Base-by-base conservation (phyloP, 75 land plant species). In the Picea glauca region DNA sequence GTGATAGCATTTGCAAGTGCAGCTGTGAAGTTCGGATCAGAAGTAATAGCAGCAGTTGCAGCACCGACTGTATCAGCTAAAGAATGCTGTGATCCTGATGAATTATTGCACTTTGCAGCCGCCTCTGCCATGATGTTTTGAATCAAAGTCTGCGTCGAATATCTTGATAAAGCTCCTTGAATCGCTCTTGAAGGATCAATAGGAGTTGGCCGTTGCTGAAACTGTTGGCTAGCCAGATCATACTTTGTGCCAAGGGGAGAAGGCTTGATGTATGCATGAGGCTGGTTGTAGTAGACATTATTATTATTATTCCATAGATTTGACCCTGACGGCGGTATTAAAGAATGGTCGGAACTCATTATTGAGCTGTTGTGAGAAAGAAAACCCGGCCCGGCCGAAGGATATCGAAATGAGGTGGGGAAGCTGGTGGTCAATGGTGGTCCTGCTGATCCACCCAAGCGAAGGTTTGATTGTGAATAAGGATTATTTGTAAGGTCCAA, bases 1-100 rank as follows among this genome's bases (percentile, higher is more conserved):
- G 87, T 79, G 13, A 94, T 82, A 0, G 96, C 98, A 72, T 87
- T 87, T 5, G 88, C 93, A 35, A 94, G 58, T 13, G 91, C 98
- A 9, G 87, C 84, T 58, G 85, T 89, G 82, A 94, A 94, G n/a
- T 80, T 91, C 26, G 98, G 95, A 79, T 93, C 89, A 50, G 93
- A 58, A 2, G 90, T 89, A 20, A 91, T 83, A 13, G 87, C 95
- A 68, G 88, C 84, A 5, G 90, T 81, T 1, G 89, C 84, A 33
- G 89, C 81, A 0, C 76, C 85, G 14, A 88, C 81, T 3, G 82
- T 74, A 31, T 86, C 91, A 2, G 80, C 61, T 76, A 50, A 13
- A 35, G 83, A 62, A 31, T 62, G n/a, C 21, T 20, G 21, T 18
- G 63, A 20, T 20, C 23, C 21, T n/a, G 13, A 17, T 35, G 40